Evolutionary conservation across 2,329 filamentous ascomycete species (phyloP).

Genomic region (Akanthomyces dipterigenus): DNA sequence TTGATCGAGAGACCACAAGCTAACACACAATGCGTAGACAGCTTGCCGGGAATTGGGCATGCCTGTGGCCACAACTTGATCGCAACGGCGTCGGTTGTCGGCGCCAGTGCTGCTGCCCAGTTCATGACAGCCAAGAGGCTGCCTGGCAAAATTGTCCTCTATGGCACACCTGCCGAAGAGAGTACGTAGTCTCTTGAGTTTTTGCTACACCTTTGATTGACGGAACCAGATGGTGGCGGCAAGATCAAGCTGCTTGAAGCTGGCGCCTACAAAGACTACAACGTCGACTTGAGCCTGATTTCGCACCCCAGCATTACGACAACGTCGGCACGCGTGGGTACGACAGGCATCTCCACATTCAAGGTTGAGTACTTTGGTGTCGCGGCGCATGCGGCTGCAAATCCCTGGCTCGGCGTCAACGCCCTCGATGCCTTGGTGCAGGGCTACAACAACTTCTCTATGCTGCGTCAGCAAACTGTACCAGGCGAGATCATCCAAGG

Average conservation of each 20-base stretch:
- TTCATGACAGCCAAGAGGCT: slow-evolving; percentile 34
- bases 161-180: slow-evolving; percentile 50
- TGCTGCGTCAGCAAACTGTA: slow-evolving; percentile 49
- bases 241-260: slow-evolving; percentile 40
- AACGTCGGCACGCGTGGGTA: slow-evolving; percentile 42
- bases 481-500: slow-evolving; percentile 43
- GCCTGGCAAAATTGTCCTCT: slow-evolving; percentile 36
- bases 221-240: slow-evolving; percentile 31
- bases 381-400: slow-evolving; percentile 48
- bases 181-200: slow-evolving; percentile 19
- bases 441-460: slow-evolving; percentile 39
- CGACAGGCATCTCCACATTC: slow-evolving; percentile 43
- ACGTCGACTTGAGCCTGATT: slow-evolving; percentile 25
- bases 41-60: slow-evolving; percentile 43
- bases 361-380: slow-evolving; percentile 46
- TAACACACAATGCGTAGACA: slow-evolving; percentile 38
- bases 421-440: slow-evolving; percentile 49
- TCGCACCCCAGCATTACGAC: slow-evolving; percentile 27
- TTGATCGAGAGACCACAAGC: slow-evolving; percentile 36
- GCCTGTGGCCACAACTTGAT: slow-evolving; percentile 52
- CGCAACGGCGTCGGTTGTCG: slow-evolving; percentile 40
- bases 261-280: slow-evolving; percentile 34
- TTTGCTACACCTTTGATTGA: not conserved
- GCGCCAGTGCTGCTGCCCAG: slow-evolving; percentile 38
- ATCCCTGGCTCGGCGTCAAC: slow-evolving; percentile 52